Evolutionary conservation across 225 moss, liverwort and hornwort species (phyloP), one percentile per base, ranked within the genome.

Genomic region (Asterella californica): DNA sequence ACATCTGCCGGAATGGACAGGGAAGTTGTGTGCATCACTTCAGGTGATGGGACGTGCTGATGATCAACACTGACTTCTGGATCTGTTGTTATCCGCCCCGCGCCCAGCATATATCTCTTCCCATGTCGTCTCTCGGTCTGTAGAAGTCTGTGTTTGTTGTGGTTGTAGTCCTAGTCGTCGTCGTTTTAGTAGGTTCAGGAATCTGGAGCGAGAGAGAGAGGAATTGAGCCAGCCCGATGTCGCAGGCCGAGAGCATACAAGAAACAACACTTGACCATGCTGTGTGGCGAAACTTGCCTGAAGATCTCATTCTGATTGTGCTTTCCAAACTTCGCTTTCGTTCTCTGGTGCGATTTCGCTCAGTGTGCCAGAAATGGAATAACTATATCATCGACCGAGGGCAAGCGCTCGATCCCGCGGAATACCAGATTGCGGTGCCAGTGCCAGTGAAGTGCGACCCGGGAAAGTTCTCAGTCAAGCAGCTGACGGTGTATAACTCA

Each of bases 361-460:
- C 78, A n/a, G 78, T 79, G 30, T 79, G 78, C 78, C 69, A 79
- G 67, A 49, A 53, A 34, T 79, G 78, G 78, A 69, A 79, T 53
- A 32, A 65, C 9, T 68, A 67, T 50, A 70, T 79, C 32, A 65
- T 79, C 45, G 30, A n/a, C 15, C 29, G 65, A 46, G 78, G 78
- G 33, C 78, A 52, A 34, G 67, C 19, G 50, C 59, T 76, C 17
- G 38, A 54, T 76, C 68, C 78, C 54, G 68, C 33, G 11, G 52
- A 53, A 7, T 53, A 53, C 14, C 66, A 52, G 34, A 32, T 67
- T 27, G 18, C 78, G 11, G 50, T 48, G 66, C 47, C 50, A 5
- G 67, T 66, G 47, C 78, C 66, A 21, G 68, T 79, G 19, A 65
- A 69, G 17, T 79, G 65, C 32, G 34, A 34, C 32, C 68, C 67